Conservation (phyloP, 352 stramenopile genomes). For the Phytophthora idaei region DNA sequence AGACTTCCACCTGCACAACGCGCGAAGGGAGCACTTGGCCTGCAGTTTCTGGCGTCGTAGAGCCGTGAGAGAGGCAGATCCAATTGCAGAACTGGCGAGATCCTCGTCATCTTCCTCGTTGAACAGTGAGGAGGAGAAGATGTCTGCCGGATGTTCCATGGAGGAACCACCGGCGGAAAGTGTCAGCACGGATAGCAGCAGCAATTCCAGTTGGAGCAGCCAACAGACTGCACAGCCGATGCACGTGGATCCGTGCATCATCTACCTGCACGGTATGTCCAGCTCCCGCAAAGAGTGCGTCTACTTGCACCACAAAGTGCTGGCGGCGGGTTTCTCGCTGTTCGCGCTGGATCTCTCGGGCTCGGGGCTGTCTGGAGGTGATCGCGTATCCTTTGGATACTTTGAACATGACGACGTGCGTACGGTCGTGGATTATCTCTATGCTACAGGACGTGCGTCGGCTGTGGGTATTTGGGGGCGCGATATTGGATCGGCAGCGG, state of each 20-base stretch:
- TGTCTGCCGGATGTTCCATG: not conserved
- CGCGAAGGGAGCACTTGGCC: slow-evolving; percentile 52
- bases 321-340: slow-evolving; percentile 67
- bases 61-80: slow-evolving; percentile 26
- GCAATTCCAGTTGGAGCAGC: slow-evolving; percentile 28
- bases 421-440: slow-evolving; percentile 65
- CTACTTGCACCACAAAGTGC: slow-evolving; percentile 61
- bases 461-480: slow-evolving; percentile 69
- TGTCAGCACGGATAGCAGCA: slow-evolving; percentile 37
- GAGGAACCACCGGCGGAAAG: slow-evolving; percentile 19
- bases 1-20: slow-evolving; percentile 66
- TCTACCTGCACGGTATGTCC: slow-evolving; percentile 84
- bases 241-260: slow-evolving; percentile 51
- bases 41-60: slow-evolving; percentile 75
- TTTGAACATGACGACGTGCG: slow-evolving; percentile 76
- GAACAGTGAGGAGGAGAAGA: slow-evolving; percentile 25
- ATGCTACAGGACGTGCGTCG: slow-evolving; percentile 59
- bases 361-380: slow-evolving; percentile 67
- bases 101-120: slow-evolving; percentile 5
- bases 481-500: slow-evolving; percentile 61
- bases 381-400: slow-evolving; percentile 70
- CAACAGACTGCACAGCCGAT: not conserved
- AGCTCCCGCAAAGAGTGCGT: slow-evolving; percentile 78
- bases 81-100: slow-evolving; percentile 21
- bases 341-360: slow-evolving; percentile 78